Percentiles rank a stretch among this genome's conserved stretches.
phyloP scores from a whole-genome alignment of 306 rosid genomes.

The Ceratonia siliqua region DNA sequence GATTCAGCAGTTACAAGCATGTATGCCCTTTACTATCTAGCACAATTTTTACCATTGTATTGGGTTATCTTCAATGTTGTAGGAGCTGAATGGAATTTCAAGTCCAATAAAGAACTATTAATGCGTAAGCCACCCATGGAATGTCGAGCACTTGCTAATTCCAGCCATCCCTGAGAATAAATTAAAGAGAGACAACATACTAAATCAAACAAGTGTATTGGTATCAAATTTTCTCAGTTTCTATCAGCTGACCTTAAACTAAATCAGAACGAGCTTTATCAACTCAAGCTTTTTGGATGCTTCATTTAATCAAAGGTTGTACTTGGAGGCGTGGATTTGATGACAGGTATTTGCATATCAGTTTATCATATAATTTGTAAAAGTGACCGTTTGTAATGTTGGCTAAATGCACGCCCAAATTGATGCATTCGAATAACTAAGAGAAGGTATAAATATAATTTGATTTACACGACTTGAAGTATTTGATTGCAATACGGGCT shows the following conservation, averaged over 20 bases:
- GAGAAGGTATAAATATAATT: background rate
- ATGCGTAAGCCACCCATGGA: conserved; percentile 90
- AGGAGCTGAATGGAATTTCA: conserved; percentile 69
- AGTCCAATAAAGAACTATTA: conserved; percentile 67
- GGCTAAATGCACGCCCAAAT: background rate
- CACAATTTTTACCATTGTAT: conserved; percentile 44
- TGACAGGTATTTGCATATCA: background rate
- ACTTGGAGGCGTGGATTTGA: background rate
- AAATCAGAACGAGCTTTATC: conserved; percentile 10
- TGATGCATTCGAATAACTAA: background rate
- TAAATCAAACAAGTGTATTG: background rate
- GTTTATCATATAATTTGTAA: background rate
- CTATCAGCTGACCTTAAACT: background rate
- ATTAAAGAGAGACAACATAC: background rate
- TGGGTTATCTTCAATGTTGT: conserved; percentile 58
- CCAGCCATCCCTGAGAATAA: conserved; percentile 78
- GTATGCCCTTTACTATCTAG: background rate
- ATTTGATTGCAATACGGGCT: background rate
- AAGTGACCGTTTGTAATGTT: background rate
- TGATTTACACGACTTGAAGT: background rate
- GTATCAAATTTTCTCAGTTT: background rate
- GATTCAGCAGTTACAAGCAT: conserved; percentile 19
- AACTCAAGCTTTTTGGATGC: background rate
- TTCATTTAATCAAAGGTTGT: background rate
- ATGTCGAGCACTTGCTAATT: conserved; percentile 80